phyloP scores from a whole-genome alignment of 73 alveolate species.

The Tetrahymena malaccensis region DNA sequence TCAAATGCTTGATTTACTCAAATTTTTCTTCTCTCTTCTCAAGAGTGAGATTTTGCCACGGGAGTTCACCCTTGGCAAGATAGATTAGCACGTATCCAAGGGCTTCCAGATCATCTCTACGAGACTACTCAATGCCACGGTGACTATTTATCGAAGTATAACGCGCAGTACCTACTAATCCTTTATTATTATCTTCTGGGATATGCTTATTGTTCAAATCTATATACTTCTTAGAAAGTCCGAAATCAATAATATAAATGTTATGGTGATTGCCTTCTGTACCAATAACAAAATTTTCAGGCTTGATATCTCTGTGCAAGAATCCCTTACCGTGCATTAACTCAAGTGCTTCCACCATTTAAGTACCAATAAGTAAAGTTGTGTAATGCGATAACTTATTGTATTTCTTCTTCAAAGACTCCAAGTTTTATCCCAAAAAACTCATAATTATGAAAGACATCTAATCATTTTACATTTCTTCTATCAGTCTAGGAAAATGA shows the following conservation, averaged over 20 bases:
- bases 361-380: slow-evolving; percentile 9
- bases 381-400: slow-evolving; percentile 22
- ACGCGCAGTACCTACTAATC: slow-evolving; percentile 49
- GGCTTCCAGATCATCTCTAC: slow-evolving; percentile 53
- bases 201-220: slow-evolving; percentile 28
- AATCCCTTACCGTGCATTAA: slow-evolving; percentile 25
- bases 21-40: slow-evolving; percentile 28
- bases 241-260: slow-evolving; percentile 40
- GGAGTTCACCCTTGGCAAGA: slow-evolving; percentile 27
- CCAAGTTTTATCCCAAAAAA: slow-evolving; percentile 17
- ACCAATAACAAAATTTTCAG: slow-evolving; percentile 47
- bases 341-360: slow-evolving; percentile 18
- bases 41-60: slow-evolving; percentile 33
- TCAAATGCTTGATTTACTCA: slow-evolving; percentile 9
- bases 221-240: slow-evolving; percentile 29
- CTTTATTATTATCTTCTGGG: slow-evolving; percentile 19
- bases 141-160: slow-evolving; percentile 35
- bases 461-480: slow-evolving; percentile 8
- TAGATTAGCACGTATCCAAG: slow-evolving; percentile 35
- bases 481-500: slow-evolving; percentile 12
- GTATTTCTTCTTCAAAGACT: slow-evolving; percentile 23
- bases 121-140: slow-evolving; percentile 32
- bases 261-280: slow-evolving; percentile 34
- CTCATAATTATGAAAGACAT: neutral
- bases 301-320: slow-evolving; percentile 48